Evolutionary conservation across 306 rosid genomes (phyloP), one percentile per base, ranked within the genome.

Genomic region (Sechiopsis laciniata): DNA sequence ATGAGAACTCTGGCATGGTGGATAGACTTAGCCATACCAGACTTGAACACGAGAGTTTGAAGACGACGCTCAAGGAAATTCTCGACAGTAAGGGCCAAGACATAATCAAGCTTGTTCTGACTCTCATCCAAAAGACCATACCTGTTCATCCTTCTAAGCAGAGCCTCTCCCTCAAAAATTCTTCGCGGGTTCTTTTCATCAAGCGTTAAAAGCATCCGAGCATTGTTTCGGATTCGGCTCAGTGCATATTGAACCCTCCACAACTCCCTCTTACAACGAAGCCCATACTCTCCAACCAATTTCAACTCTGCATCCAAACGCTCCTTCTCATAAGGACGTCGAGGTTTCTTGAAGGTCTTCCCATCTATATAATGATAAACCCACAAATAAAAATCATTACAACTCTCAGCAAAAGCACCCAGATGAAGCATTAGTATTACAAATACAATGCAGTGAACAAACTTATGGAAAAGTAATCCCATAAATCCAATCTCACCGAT

Each of bases 291-390:
- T 10, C 71, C 71, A 17, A 65, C 71, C 26, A 65, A 19, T 19
- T 65, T 65, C 16, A 65, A 19, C 54, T 65, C 71, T 1, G 71
- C 71, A 42, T 65, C 71, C 54, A 65, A 4, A 40, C 71, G 71
- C 71, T 65, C 71, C 54, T 65, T 65, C 71, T 65, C 71, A 10
- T 65, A 65, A 65, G 71, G 71, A 11, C 71, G 71, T 17, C 71
- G 71, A 8, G 71, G 71, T 19, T 65, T 65, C 71, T 65, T 65
- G 54, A 65, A 65, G 0, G 71, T 65, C 54, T 65, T 65, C 53
- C 71, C 71, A 42, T 65, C 71, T 65, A 65, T 1, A 10, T 40
- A 19, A 6, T 0, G 53, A 40, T 42, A 37, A 35, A 63, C 15
- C 24, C 26, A 63, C 24, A 37, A 45, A 16, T 63, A 1, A 10